A percentile compares a stretch with the other conserved stretches of the same genome.
Conservation (phyloP, 257 asterid genomes). For the Eucommia ulmoides region DNA sequence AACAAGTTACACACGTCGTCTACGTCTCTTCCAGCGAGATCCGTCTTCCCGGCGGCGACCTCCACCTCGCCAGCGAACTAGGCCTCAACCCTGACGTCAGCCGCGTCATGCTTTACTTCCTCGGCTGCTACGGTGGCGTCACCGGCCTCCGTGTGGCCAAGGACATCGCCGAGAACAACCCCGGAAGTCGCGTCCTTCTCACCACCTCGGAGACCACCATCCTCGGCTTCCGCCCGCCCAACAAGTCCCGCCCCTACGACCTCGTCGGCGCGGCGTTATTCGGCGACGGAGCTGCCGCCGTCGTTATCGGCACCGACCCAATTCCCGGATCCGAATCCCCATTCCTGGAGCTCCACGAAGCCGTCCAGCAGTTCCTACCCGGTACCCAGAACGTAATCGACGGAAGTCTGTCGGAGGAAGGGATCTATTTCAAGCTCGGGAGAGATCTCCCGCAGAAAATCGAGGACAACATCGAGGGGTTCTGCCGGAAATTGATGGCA, state of each 20-base stretch:
- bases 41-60: slow-evolving; percentile 95
- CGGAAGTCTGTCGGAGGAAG: slow-evolving; percentile 72
- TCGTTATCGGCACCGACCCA: slow-evolving; percentile 52
- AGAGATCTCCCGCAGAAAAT: slow-evolving; percentile 74
- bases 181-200: slow-evolving; percentile 71
- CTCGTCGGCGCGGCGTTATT: slow-evolving; percentile 88
- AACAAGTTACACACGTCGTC: slow-evolving; percentile 75
- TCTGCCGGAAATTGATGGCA: slow-evolving; percentile 46
- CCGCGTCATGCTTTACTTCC: slow-evolving; percentile 77
- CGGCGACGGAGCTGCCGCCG: slow-evolving; percentile 89
- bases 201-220: slow-evolving; percentile 84
- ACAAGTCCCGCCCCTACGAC: slow-evolving; percentile 62
- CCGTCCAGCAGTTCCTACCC: slow-evolving; percentile 72
- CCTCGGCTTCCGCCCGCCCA: slow-evolving; percentile 83
- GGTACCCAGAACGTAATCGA: slow-evolving; percentile 51
- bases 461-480: slow-evolving; percentile 66
- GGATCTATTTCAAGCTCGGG: slow-evolving; percentile 68
- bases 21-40: slow-evolving; percentile 86
- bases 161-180: slow-evolving; percentile 90
- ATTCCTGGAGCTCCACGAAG: slow-evolving; percentile 51
- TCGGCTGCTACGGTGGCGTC: slow-evolving; percentile 93
- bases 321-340: slow-evolving; percentile 33
- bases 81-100: slow-evolving; percentile 53
- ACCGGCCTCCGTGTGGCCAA: slow-evolving; percentile 88
- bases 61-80: slow-evolving; percentile 57